phyloP scores from a whole-genome alignment of 129 eudicot species.

The Pseudognaphalium luteoalbum region DNA sequence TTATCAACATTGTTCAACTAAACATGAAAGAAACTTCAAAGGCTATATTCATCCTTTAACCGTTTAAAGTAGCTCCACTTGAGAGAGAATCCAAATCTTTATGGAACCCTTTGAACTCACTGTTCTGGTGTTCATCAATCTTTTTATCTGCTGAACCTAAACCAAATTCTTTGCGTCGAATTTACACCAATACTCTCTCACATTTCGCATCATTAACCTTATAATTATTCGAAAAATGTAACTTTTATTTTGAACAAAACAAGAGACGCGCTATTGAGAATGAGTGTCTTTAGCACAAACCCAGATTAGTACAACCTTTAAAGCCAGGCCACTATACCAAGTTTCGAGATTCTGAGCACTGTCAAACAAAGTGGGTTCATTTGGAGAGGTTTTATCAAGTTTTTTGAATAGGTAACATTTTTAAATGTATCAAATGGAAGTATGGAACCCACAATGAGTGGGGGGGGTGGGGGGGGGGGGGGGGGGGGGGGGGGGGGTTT shows the following conservation, averaged over 20 bases:
- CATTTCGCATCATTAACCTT: background rate
- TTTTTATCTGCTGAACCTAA: conserved; percentile 6
- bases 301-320: background rate
- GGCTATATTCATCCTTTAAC: background rate
- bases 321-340: background rate
- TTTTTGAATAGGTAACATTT: background rate
- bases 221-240: background rate
- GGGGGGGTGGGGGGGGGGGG: too few species aligned
- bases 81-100: background rate
- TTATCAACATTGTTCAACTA: background rate
- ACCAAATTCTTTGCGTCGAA: background rate
- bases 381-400: background rate
- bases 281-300: background rate
- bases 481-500: too few species aligned
- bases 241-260: background rate
- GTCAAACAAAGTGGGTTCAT: background rate
- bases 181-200: background rate
- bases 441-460: background rate
- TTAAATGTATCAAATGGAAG: background rate
- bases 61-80: background rate
- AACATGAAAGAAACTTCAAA: background rate
- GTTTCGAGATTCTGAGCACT: background rate
- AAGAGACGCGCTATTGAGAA: background rate
- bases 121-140: too few species aligned
- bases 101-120: too few species aligned